phyloP scores from a whole-genome alignment of 2,329 filamentous ascomycete species.

The Cordyceps farinosa region DNA sequence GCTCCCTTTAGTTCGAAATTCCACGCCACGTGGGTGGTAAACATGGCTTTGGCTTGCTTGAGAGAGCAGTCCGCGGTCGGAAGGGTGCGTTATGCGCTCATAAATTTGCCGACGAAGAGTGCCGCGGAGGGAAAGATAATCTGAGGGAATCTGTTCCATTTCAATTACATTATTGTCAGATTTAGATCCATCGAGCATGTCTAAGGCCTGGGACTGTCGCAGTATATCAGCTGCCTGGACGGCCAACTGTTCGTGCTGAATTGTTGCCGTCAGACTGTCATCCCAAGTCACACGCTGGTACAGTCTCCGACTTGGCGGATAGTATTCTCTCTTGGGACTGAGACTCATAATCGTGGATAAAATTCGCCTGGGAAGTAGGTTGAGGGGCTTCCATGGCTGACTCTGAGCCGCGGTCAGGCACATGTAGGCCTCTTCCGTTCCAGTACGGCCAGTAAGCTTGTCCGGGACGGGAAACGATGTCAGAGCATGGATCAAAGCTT shows the following conservation, averaged over 20 bases:
- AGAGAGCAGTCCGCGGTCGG: conserved; percentile 3
- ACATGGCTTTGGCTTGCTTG: neutral
- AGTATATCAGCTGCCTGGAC: conserved; percentile 29
- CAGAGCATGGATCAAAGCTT: conserved; percentile 56
- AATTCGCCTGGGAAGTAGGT: neutral
- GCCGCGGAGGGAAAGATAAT: conserved; percentile 15
- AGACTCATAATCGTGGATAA: conserved; percentile 24
- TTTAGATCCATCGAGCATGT: conserved; percentile 20
- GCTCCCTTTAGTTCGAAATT: neutral
- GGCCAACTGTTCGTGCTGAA: conserved; percentile 38
- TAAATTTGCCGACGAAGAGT: conserved; percentile 26
- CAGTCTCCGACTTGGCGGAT: conserved; percentile 32
- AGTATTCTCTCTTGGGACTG: conserved; percentile 31
- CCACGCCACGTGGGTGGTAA: neutral
- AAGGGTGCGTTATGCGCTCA: conserved; percentile 20
- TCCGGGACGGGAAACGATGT: conserved; percentile 59
- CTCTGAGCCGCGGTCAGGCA: conserved; percentile 47
- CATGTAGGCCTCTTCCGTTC: conserved; percentile 56
- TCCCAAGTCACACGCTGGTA: conserved; percentile 38
- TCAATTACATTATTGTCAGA: neutral
- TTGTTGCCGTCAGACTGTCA: conserved; percentile 26
- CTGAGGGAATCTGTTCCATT: neutral
- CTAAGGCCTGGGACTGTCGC: conserved; percentile 29
- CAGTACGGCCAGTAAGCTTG: conserved; percentile 54
- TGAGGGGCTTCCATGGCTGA: conserved; percentile 45